These are phyloP conservation scores for Begonia fuchsioides DNA, from an alignment of 306 rosid genomes.

Conservation along the genomic window DNA sequence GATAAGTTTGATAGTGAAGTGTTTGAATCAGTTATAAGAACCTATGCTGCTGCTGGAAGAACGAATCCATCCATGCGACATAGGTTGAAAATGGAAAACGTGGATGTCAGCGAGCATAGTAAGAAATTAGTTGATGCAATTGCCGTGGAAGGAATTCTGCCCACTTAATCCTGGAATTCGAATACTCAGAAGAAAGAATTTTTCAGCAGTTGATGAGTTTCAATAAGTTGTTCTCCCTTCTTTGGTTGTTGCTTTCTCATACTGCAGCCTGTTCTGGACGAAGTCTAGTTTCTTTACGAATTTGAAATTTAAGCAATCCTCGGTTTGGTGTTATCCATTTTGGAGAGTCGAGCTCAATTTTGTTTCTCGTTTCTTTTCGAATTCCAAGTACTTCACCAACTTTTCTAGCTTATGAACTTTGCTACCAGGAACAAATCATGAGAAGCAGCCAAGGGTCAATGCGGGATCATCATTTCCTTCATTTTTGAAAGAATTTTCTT, in stretches of 20 bases:
- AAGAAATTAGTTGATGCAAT: slow-evolving; percentile 53
- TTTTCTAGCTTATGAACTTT: too few species aligned
- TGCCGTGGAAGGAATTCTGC: slow-evolving; percentile 34
- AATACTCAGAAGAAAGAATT: slow-evolving; percentile 15
- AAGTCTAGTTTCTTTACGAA: background rate
- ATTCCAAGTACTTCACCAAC: too few species aligned
- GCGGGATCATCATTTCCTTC: too few species aligned
- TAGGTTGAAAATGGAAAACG: slow-evolving; percentile 75
- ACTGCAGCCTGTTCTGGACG: background rate
- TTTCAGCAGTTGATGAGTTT: slow-evolving; percentile 8
- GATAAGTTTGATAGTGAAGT: slow-evolving; percentile 37
- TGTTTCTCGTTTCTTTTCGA: too few species aligned
- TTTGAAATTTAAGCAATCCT: too few species aligned
- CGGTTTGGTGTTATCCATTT: too few species aligned
- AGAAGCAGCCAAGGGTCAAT: too few species aligned
- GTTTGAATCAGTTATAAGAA: slow-evolving; percentile 70
- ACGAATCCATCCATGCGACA: slow-evolving; percentile 35
- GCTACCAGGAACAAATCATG: too few species aligned
- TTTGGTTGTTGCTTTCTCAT: background rate
- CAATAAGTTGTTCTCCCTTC: background rate
- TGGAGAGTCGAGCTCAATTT: too few species aligned
- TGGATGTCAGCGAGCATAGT: slow-evolving; percentile 43
- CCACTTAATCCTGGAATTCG: slow-evolving; percentile 9
- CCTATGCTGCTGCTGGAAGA: slow-evolving; percentile 64
- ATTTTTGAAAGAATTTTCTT: too few species aligned